Percentiles rank a stretch among this genome's conserved stretches.
phyloP scores from a whole-genome alignment of 2,329 filamentous ascomycete species.

The Apiospora kogelbergensis region DNA sequence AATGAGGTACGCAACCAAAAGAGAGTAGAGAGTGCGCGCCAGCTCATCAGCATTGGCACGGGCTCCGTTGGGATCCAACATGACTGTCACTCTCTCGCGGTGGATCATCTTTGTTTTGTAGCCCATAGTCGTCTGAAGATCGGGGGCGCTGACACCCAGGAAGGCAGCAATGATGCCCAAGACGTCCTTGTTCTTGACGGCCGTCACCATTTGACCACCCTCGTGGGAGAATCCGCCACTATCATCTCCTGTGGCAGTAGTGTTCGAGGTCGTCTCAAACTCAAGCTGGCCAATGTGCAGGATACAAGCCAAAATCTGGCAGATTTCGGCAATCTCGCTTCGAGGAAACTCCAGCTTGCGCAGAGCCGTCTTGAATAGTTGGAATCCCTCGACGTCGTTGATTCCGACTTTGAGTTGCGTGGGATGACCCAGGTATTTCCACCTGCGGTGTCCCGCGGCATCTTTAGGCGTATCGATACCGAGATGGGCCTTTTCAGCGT shows the following conservation, averaged over 20 bases:
- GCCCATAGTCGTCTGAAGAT: constrained; percentile 84
- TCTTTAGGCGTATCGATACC: constrained; percentile 50
- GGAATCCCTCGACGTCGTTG: constrained; percentile 93
- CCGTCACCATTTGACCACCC: constrained; percentile 80
- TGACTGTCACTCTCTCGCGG: constrained; percentile 95
- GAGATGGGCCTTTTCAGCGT: constrained; percentile 85
- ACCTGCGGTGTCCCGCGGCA: constrained; percentile 67
- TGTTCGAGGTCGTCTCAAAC: constrained; percentile 80
- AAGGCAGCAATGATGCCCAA: constrained; percentile 89
- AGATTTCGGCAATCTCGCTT: constrained; percentile 93
- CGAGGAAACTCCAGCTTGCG: constrained; percentile 92
- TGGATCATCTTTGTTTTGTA: constrained; percentile 98
- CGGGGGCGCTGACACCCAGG: constrained; percentile 76
- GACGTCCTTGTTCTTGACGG: constrained; percentile 91
- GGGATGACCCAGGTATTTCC: constrained; percentile 94
- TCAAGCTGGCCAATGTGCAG: constrained; percentile 98
- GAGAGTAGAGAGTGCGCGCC: constrained; percentile 87
- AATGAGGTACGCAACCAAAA: constrained; percentile 90
- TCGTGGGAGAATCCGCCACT: constrained; percentile 97
- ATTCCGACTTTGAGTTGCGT: constrained; percentile 97
- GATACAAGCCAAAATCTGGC: constrained; percentile 89
- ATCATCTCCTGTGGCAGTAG: constrained; percentile 78
- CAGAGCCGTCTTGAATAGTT: constrained; percentile 94
- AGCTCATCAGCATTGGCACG: constrained; percentile 92
- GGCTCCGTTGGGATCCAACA: constrained; percentile 91